Evolutionary conservation across 2,329 filamentous ascomycete genomes (phyloP).

Genomic region (Chaetothyriales sp.): DNA sequence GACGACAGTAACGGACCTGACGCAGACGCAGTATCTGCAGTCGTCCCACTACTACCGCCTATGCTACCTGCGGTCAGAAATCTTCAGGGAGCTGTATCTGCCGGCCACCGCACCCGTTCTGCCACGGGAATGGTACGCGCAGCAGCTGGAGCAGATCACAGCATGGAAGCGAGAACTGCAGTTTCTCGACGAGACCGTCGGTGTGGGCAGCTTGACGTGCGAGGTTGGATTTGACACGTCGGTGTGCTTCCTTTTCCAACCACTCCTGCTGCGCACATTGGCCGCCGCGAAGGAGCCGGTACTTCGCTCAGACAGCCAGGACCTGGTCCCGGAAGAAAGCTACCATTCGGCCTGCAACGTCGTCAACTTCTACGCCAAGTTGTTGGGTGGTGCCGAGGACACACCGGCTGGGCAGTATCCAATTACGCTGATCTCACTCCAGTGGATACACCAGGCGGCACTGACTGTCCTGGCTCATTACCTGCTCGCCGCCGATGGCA

Average conservation of each 20-base stretch:
- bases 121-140: conserved; percentile 18
- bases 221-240: conserved; percentile 22
- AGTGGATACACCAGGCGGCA: conserved; percentile 22
- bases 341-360: conserved; percentile 20
- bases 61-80: conserved; percentile 24
- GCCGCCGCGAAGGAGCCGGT: conserved; percentile 13
- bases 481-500: conserved; percentile 19
- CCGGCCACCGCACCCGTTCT: conserved; percentile 17
- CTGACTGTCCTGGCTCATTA: conserved; percentile 21
- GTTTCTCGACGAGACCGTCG: conserved; percentile 9
- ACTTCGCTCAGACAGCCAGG: conserved; percentile 7
- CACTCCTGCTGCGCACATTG: conserved; percentile 18
- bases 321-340: conserved; percentile 18
- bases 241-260: conserved; percentile 22
- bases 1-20: conserved; percentile 7
- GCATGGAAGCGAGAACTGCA: conserved; percentile 16
- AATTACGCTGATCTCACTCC: conserved; percentile 21
- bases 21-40: conserved; percentile 17
- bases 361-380: conserved; percentile 20
- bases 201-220: conserved; percentile 20
- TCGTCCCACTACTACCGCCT: conserved; percentile 24
- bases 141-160: conserved; percentile 15
- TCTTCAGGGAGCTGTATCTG: conserved; percentile 21
- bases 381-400: conserved; percentile 20
- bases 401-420: conserved; percentile 20